Base-by-base conservation (phyloP, 75 land plant genomes). In the Cryptomeria japonica region DNA sequence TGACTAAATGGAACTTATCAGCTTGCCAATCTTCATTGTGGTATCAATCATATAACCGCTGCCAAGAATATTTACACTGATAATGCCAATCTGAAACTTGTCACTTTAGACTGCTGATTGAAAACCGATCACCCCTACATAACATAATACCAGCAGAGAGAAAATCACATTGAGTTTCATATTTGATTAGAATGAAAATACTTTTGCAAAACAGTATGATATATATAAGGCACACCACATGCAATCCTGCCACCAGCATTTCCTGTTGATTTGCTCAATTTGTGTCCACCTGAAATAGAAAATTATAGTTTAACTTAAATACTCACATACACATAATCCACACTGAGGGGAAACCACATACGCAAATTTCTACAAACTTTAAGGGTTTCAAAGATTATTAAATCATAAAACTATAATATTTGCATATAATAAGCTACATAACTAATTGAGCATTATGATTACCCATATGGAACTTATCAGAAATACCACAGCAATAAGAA, bases 181-280 rank as follows among this genome's bases (percentile, higher is more conserved):
- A 53, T 31, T 46, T 51, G 70, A 32, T 46, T 3, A 84, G 38
- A 44, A 51, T 37, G 87, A 34, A 84, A 79, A 85, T 31, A 41
- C 16, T 75, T n/a, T 11, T 41, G 80, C 51, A 70, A 25, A 68
- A 8, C 7, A 47, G 14, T 36, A 56, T 16, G 36, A 51, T 39
- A 64, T 19, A 86, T 6, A 70, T 64, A 7, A 61, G n/a, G 73
- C 90, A 91, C 88, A 97, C 98, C 98, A 90, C 98, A 97, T 70
- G 93, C 98, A 85, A 97, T 78, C 89, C 98, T 89, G 39, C 92
- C 97, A 78, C 98, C 98, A 12, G 96, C 97, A 90, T 97, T 96
- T 36, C 97, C 98, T 32, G 98, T 96, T 28, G 92, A 87, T 91
- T 96, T 96, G 95, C 98, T 96, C 64, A 96, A 93, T 88, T 97